phyloP scores from a whole-genome alignment of 495 filamentous ascomycete species.

The Penicillium simplicissimum region DNA sequence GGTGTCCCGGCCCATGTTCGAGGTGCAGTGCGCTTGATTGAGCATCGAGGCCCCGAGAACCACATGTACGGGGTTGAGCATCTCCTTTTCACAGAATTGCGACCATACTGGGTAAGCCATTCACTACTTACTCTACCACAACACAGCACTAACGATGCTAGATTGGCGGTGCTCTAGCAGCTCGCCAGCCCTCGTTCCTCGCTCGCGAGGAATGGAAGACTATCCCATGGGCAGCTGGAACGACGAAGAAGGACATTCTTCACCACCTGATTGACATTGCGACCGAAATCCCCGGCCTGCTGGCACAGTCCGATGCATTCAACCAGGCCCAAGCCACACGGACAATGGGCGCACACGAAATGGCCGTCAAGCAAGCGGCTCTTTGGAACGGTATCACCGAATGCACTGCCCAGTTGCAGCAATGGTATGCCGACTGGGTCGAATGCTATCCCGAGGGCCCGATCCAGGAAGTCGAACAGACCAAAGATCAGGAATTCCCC shows the following conservation, averaged over 20 bases:
- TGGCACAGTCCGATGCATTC: conserved; percentile 38
- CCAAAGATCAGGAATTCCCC: conserved; percentile 34
- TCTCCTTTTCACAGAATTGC: conserved; percentile 44
- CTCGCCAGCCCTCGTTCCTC: conserved; percentile 39
- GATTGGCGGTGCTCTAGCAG: conserved; percentile 39
- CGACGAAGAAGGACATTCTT: conserved; percentile 44
- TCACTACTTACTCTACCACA: neutral
- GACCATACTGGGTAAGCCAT: conserved; percentile 46
- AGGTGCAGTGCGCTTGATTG: conserved; percentile 44
- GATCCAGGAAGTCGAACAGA: conserved; percentile 31
- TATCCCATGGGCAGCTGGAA: conserved; percentile 44
- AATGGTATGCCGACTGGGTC: conserved; percentile 41
- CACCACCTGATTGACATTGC: conserved; percentile 46
- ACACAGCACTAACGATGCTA: conserved; percentile 12
- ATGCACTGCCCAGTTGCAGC: conserved; percentile 33
- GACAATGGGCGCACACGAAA: conserved; percentile 36
- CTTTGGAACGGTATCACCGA: conserved; percentile 43
- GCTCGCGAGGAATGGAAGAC: conserved; percentile 46
- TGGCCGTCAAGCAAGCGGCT: conserved; percentile 37
- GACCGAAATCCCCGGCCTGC: conserved; percentile 38
- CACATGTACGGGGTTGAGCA: conserved; percentile 50
- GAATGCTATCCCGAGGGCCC: conserved; percentile 39
- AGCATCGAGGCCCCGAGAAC: conserved; percentile 48
- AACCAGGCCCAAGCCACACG: conserved; percentile 22
- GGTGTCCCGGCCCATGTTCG: conserved; percentile 43